Evolutionary conservation across 169 alveolate genomes (phyloP), one percentile per base, ranked within the genome.

Genomic region (Eimeria tenella): DNA sequence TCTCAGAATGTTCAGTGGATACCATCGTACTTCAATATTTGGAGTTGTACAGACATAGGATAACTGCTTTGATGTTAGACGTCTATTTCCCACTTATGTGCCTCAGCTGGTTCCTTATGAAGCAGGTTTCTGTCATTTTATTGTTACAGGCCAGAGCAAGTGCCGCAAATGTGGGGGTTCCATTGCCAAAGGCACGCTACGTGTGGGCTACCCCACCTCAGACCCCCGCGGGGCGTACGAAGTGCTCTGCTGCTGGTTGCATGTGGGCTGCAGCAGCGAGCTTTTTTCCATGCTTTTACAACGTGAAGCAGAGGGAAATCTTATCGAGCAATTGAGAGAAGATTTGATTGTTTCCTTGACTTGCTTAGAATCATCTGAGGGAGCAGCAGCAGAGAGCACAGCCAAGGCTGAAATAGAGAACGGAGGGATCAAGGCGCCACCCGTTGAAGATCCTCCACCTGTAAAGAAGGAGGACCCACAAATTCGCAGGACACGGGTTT

Each of bases 191-290:
- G 93, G 90, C 52, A 93, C 65, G 49, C 92, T 87, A 31, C 94
- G 96, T 17, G 88, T 94, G 68, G 96, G 96, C 52, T 83, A 89
- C n/a, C 96, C 96, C 60, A 84, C 93, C 19, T 82, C 93, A 3
- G 96, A 94, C 49, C 96, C 96, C 4, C 73, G 96, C 25, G 96
- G 96, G 52, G 94, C 77, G 11, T 94, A 79, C 52, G 96, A 93
- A 8, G 93, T 94, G 70, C 93, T 94, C 42, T 77, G 94, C 74
- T 84, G 96, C 93, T 94, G 96, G 96, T 86, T 89, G 88, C 96
- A 94, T 68, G 62, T 91, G 17, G 92, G 93, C 84, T 91, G 95
- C 82, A 70, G 90, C 87, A 56, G 95, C 31, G 87, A 91, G 68
- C 71, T 77, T 15, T 68, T 91, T 11, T 63, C 83, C 50, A 60